Percentiles rank a stretch among this genome's conserved stretches.
Conservation (phyloP, 2,329 filamentous ascomycete species). For the Keithomyces neogunnii region DNA sequence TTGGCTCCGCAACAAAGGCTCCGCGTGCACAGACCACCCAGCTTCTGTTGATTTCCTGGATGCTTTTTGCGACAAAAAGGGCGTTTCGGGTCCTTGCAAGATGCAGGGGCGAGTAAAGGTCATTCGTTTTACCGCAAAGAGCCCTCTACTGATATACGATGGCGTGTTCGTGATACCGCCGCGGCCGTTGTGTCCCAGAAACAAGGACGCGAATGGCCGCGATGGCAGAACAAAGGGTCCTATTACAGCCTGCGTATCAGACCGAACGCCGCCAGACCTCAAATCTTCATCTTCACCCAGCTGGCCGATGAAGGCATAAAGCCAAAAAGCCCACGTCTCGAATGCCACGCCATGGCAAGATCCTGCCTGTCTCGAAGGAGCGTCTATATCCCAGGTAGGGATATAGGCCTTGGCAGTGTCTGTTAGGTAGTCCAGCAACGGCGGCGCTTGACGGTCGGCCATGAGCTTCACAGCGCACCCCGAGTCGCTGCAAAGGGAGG, state of each 20-base stretch:
- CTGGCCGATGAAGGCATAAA: slow-evolving; percentile 31
- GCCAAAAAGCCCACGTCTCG: slow-evolving; percentile 33
- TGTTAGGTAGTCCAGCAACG: slow-evolving; percentile 24
- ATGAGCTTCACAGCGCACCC: slow-evolving; percentile 24
- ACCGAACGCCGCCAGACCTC: slow-evolving; percentile 9
- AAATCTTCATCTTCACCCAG: slow-evolving; percentile 27
- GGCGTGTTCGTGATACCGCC: slow-evolving; percentile 25
- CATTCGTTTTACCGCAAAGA: slow-evolving; percentile 24
- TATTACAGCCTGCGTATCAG: slow-evolving; percentile 20
- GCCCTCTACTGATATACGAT: slow-evolving; percentile 25
- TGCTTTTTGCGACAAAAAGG: slow-evolving; percentile 4
- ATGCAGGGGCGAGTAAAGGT: slow-evolving; percentile 22
- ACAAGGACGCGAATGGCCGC: slow-evolving; percentile 27
- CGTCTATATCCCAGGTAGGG: slow-evolving; percentile 21
- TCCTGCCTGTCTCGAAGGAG: slow-evolving; percentile 17
- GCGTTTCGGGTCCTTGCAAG: slow-evolving; percentile 2
- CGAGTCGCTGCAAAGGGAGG: slow-evolving; percentile 24
- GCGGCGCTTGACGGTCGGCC: slow-evolving; percentile 18
- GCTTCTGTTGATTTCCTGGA: slow-evolving; percentile 9
- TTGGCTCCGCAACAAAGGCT: slow-evolving; percentile 16
- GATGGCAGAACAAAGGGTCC: slow-evolving; percentile 30
- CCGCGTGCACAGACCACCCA: slow-evolving; percentile 10
- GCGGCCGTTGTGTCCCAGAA: slow-evolving; percentile 27
- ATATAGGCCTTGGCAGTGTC: slow-evolving; percentile 22
- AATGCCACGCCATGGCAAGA: slow-evolving; percentile 27